A percentile compares a stretch with the other conserved stretches of the same genome.
phyloP scores from a whole-genome alignment of 2,329 filamentous ascomycete species.

The Chaetomium strumarium region DNA sequence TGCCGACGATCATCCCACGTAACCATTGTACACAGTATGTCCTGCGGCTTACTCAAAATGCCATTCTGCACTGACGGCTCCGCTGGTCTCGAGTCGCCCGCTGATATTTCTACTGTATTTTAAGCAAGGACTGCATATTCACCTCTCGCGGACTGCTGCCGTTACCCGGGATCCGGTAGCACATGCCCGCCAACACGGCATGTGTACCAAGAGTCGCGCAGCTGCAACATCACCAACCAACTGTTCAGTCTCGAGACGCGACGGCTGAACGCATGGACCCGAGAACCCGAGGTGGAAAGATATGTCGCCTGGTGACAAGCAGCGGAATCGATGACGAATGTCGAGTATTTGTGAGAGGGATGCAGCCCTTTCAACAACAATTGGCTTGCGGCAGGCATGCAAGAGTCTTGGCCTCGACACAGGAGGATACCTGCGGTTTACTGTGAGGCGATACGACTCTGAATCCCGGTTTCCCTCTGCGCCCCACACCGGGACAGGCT shows the following conservation, averaged over 20 bases:
- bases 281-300: background rate
- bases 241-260: no score
- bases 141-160: no score
- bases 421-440: slow-evolving; percentile 22
- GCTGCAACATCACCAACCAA: no score
- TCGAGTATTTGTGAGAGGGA: background rate
- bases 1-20: background rate
- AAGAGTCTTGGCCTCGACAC: slow-evolving; percentile 20
- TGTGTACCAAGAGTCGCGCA: no score
- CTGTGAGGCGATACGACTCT: slow-evolving; percentile 28
- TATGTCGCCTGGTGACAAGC: slow-evolving; percentile 2
- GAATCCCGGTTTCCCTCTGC: slow-evolving; percentile 28
- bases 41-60: background rate
- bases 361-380: slow-evolving; percentile 16
- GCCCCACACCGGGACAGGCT: slow-evolving; percentile 21
- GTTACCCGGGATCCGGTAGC: background rate
- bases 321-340: background rate
- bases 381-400: background rate
- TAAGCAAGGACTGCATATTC: no score
- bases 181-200: background rate
- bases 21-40: background rate
- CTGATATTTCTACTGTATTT: background rate
- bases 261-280: background rate
- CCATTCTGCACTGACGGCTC: background rate
- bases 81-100: background rate